Percentiles rank a stretch among this genome's conserved stretches.
Conservation (phyloP, 441 rosid genomes). For the Geranium incanum region DNA sequence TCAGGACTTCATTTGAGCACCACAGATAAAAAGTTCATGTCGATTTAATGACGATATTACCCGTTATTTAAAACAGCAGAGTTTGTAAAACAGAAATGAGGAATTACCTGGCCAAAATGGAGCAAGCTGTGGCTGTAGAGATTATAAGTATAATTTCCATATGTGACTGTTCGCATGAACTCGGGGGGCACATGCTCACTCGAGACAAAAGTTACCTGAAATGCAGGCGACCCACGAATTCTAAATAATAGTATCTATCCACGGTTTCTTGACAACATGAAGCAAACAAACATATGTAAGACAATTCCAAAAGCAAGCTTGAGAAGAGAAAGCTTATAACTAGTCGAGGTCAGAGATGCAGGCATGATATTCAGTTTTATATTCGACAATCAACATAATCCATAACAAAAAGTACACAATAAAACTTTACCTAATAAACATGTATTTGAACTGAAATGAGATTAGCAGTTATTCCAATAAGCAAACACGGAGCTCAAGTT, state of each 20-base stretch:
- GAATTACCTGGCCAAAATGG: constrained; percentile 68
- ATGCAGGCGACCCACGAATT: constrained; percentile 13
- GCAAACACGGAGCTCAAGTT: no score
- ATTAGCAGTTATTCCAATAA: not conserved
- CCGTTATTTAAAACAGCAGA: not conserved
- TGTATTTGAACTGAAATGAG: no score
- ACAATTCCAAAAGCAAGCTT: not conserved
- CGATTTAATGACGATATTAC: not conserved
- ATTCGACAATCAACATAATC: no score
- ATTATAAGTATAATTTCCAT: constrained; percentile 55
- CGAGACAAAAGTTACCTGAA: constrained; percentile 75
- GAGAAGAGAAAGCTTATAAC: not conserved
- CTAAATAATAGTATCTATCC: not conserved
- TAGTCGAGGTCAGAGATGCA: not conserved
- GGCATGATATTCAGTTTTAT: no score
- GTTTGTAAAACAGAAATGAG: not conserved
- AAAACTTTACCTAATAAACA: no score
- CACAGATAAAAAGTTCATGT: not conserved
- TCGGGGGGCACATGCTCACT: constrained; percentile 57
- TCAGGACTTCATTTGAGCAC: constrained; percentile 4
- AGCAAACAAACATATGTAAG: not conserved
- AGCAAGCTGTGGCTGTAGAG: constrained; percentile 90
- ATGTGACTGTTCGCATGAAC: constrained; percentile 43
- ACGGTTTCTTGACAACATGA: not conserved
- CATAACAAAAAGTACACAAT: no score